These are phyloP conservation scores for Candida anglica DNA, from an alignment of 805 yeast genomes.

Conservation along the genomic window DNA sequence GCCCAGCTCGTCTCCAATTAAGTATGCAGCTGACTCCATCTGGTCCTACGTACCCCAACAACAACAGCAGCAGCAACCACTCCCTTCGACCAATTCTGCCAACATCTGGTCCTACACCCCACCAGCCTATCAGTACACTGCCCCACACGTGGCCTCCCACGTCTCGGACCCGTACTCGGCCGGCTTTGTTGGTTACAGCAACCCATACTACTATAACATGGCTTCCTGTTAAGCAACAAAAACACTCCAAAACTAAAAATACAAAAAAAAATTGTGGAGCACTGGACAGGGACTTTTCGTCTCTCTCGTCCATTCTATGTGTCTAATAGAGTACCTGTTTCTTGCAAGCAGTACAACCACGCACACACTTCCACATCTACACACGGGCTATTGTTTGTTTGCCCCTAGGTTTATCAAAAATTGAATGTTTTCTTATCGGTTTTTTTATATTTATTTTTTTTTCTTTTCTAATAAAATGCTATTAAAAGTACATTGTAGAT, in stretches of 20 bases:
- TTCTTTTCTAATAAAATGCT: slow-evolving; percentile 1
- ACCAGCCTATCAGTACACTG: slow-evolving; percentile 14
- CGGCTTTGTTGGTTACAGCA: slow-evolving; percentile 30
- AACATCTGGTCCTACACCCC: slow-evolving; percentile 1
- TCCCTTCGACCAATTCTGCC: slow-evolving; percentile 3
- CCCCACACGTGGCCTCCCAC: slow-evolving; percentile 12
- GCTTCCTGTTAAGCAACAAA: slow-evolving; percentile 16
- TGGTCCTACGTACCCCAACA: slow-evolving; percentile 15
- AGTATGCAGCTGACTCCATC: slow-evolving; percentile 18
- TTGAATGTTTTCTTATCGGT: background rate
- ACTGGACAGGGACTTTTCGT: background rate
- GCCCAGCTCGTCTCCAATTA: slow-evolving; percentile 24
- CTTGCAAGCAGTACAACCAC: too few species aligned
- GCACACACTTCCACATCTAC: too few species aligned
- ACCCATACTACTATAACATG: slow-evolving; percentile 34
- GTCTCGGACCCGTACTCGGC: slow-evolving; percentile 4
- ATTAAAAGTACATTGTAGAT: too few species aligned
- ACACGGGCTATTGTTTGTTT: too few species aligned
- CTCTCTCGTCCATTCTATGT: background rate
- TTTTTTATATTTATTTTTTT: slow-evolving; percentile 1
- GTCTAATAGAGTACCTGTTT: too few species aligned
- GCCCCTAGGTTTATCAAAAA: too few species aligned
- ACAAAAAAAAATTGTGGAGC: background rate
- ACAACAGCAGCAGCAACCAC: slow-evolving; percentile 4
- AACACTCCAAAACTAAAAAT: background rate